These are phyloP conservation scores for Daldinia sp. DNA, from an alignment of 2,329 filamentous ascomycete genomes.

Conservation along the genomic window DNA sequence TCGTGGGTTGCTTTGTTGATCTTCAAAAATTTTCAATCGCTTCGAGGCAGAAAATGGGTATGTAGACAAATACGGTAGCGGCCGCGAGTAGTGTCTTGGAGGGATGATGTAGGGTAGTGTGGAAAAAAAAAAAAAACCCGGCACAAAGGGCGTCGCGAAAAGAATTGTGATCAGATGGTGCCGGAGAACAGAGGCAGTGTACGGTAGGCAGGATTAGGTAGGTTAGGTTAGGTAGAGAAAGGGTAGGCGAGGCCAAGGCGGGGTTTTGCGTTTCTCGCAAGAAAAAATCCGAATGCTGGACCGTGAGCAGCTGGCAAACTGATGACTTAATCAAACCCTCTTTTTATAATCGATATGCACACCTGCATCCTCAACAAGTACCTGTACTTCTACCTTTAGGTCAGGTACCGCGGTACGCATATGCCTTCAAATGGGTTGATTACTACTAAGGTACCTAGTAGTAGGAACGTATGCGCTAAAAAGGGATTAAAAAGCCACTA, in stretches of 20 bases:
- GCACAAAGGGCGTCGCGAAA: constrained; percentile 33
- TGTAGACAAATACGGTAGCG: constrained; percentile 37
- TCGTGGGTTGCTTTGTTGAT: constrained; percentile 44
- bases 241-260: constrained; percentile 31
- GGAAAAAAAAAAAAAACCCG: constrained; percentile 19
- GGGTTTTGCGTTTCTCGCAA: constrained; percentile 31
- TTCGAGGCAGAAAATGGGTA: constrained; percentile 31
- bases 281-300: constrained; percentile 16
- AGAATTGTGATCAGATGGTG: constrained; percentile 36
- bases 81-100: constrained; percentile 29
- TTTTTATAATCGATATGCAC: constrained; percentile 9
- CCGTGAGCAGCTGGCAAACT: constrained; percentile 29
- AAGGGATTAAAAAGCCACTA: constrained; percentile 19
- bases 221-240: constrained; percentile 30
- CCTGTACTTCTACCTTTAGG: neutral
- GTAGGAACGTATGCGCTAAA: constrained; percentile 27
- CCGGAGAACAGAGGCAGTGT: constrained; percentile 12
- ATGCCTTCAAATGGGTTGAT: neutral
- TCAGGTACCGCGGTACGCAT: too few species aligned
- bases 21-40: constrained; percentile 45
- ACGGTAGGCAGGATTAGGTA: constrained; percentile 24
- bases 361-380: neutral
- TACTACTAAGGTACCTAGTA: neutral
- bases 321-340: constrained; percentile 17
- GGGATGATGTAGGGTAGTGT: constrained; percentile 30